These are phyloP conservation scores for Pulveroboletus sp. DNA, from an alignment of 768 basidiomycete species.

Conservation along the genomic window DNA sequence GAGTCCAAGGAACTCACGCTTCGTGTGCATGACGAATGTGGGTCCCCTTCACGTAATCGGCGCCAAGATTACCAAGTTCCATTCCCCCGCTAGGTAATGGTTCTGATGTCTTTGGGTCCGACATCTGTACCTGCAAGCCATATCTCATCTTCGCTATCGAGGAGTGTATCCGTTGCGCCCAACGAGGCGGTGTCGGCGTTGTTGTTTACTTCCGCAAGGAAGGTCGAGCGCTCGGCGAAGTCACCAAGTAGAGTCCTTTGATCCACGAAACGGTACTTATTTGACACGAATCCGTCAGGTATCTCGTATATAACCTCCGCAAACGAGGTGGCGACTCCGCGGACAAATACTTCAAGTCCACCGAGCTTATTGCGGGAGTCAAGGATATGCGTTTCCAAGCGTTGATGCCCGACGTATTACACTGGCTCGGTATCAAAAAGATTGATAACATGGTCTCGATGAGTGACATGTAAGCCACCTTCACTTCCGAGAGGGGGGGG, in stretches of 20 bases:
- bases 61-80: not conserved
- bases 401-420: slow-evolving; percentile 93
- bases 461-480: slow-evolving; percentile 63
- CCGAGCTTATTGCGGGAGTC: slow-evolving; percentile 90
- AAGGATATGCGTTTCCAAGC: slow-evolving; percentile 95
- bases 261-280: not conserved
- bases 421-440: slow-evolving; percentile 91
- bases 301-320: slow-evolving; percentile 93
- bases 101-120: slow-evolving; percentile 93
- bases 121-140: slow-evolving; percentile 90
- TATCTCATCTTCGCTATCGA: slow-evolving; percentile 91
- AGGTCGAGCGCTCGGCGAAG: slow-evolving; percentile 89
- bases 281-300: slow-evolving; percentile 37
- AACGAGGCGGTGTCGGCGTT: slow-evolving; percentile 84
- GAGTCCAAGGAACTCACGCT: slow-evolving; percentile 76
- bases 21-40: slow-evolving; percentile 93
- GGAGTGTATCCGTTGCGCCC: slow-evolving; percentile 82
- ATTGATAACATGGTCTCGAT: slow-evolving; percentile 87
- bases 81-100: slow-evolving; percentile 63
- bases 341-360: slow-evolving; percentile 90
- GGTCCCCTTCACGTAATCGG: slow-evolving; percentile 14
- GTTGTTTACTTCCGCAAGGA: slow-evolving; percentile 95
- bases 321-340: slow-evolving; percentile 93
- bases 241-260: slow-evolving; percentile 61
- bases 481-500: not conserved